Conservation (phyloP, 306 rosid genomes). For the Prunus kanzakura region DNA sequence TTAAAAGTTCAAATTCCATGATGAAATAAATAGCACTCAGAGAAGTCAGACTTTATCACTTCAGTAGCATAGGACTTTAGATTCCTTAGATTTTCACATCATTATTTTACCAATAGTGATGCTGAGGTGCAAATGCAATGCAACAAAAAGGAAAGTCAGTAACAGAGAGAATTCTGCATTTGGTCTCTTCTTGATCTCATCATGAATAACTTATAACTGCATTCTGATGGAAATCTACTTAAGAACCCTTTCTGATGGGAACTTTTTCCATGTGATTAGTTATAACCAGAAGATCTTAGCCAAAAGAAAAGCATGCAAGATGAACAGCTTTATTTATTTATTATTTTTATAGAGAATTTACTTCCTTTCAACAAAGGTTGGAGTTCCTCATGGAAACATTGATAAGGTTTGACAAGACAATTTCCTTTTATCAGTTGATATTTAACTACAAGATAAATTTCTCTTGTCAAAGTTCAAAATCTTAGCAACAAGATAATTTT, state of each 20-base stretch:
- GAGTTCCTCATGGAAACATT: neutral
- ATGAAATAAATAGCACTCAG: slow-evolving; percentile 1
- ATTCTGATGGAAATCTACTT: neutral
- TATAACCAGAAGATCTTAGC: neutral
- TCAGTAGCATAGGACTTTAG: neutral
- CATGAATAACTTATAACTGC: neutral
- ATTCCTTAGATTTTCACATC: neutral
- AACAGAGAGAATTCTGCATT: neutral
- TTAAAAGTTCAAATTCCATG: neutral
- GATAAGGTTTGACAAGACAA: neutral
- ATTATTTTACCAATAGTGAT: neutral
- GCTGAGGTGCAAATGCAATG: neutral
- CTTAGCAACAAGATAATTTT: neutral
- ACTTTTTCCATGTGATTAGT: neutral
- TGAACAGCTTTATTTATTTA: too few relatives aligned
- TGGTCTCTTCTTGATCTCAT: neutral
- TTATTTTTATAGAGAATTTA: neutral
- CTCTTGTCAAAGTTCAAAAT: neutral
- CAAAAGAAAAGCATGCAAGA: neutral
- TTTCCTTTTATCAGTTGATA: neutral
- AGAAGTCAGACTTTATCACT: neutral
- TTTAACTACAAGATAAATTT: neutral
- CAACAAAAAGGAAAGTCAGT: neutral
- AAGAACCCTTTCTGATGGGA: neutral
- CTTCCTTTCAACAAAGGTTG: neutral